phyloP scores from a whole-genome alignment of 1,284 basidiomycete species.

The Pyrrhoderma lamaoense region DNA sequence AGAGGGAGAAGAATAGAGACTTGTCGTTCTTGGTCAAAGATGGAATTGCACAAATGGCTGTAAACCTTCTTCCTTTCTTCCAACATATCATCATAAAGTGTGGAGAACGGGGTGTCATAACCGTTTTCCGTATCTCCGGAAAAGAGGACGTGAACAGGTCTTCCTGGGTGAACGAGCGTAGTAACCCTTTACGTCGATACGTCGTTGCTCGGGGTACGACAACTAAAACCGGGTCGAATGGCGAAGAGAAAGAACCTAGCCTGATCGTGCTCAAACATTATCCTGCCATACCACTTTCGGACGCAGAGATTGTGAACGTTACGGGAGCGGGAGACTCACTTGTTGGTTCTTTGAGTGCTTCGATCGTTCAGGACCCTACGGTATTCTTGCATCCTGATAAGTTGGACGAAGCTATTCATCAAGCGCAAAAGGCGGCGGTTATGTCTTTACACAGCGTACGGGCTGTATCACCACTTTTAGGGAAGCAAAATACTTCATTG shows the following conservation, averaged over 20 bases:
- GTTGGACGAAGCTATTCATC: conserved; percentile 37
- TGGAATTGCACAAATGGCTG: conserved; percentile 72
- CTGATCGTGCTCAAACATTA: conserved; percentile 65
- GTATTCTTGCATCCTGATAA: conserved; percentile 39
- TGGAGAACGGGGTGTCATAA: conserved; percentile 58
- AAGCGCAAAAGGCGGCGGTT: conserved; percentile 59
- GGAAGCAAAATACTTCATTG: background rate
- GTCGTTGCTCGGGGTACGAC: too few relatives aligned
- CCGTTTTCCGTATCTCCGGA: conserved; percentile 51
- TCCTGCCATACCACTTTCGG: conserved; percentile 43
- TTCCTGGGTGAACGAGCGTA: conserved; percentile 42
- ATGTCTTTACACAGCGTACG: conserved; percentile 52
- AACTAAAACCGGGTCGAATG: too few relatives aligned
- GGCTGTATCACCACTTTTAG: conserved; percentile 60
- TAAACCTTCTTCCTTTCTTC: conserved; percentile 76
- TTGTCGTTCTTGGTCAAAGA: conserved; percentile 58
- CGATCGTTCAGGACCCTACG: conserved; percentile 37
- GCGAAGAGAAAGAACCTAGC: conserved; percentile 37
- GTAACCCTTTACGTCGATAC: conserved; percentile 38
- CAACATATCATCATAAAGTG: conserved; percentile 78
- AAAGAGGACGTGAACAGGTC: conserved; percentile 31
- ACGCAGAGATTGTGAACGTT: conserved; percentile 55
- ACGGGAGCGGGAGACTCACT: conserved; percentile 91
- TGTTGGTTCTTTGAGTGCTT: conserved; percentile 67
- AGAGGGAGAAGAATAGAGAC: conserved; percentile 31